phyloP scores from a whole-genome alignment of 306 rosid species.

The Luffa aegyptiaca region DNA sequence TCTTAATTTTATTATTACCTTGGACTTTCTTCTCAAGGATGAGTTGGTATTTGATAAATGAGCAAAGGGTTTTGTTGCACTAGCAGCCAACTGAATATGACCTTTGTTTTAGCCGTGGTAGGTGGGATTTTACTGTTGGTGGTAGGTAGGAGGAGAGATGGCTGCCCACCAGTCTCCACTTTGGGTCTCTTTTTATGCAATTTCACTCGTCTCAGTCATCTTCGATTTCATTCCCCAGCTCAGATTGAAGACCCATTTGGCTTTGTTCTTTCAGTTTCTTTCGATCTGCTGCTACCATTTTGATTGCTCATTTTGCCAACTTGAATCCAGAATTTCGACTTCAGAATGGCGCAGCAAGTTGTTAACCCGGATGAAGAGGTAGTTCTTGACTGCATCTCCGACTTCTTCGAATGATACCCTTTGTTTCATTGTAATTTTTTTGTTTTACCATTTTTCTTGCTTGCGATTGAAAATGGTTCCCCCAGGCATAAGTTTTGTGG shows the following conservation, averaged over 20 bases:
- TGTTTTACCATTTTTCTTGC: background rate
- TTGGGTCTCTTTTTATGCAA: background rate
- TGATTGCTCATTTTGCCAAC: background rate
- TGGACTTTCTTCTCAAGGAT: background rate
- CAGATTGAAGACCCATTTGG: background rate
- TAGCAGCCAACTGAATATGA: background rate
- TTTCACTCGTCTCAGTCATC: background rate
- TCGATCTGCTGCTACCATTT: background rate
- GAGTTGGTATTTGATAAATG: background rate
- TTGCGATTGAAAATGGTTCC: background rate
- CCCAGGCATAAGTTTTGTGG: background rate
- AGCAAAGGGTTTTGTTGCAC: background rate
- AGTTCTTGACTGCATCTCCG: background rate
- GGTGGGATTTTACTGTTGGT: background rate
- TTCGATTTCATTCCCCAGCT: too few species aligned
- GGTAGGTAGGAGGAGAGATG: background rate
- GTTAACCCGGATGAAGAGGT: slow-evolving; percentile 41
- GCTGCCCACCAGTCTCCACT: background rate
- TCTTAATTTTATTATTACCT: background rate
- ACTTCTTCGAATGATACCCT: background rate
- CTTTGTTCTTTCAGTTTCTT: background rate
- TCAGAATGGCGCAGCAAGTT: slow-evolving; percentile 40
- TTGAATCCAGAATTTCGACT: background rate
- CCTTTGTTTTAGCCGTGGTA: background rate
- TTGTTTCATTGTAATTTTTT: background rate